Percentiles rank a stretch among this genome's conserved stretches.
Conservation (phyloP, 371 early-diverging fungal species). For the Circinella umbellata region DNA sequence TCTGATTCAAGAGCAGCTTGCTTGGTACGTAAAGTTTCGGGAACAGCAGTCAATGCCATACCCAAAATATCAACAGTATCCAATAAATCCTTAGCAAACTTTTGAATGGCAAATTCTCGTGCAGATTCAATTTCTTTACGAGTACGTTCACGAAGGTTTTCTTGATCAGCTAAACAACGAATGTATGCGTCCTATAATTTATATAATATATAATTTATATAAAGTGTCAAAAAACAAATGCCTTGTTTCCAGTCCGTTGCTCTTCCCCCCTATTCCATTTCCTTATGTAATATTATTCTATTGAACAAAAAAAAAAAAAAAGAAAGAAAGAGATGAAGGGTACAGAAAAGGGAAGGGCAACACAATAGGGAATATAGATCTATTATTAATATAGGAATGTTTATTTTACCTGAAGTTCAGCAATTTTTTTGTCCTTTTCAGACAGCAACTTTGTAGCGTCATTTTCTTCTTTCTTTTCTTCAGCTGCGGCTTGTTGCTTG, state of each 20-base stretch:
- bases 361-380: too few relatives aligned
- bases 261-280: neutral
- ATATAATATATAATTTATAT: neutral
- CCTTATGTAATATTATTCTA: neutral
- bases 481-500: slow-evolving; percentile 16
- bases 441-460: slow-evolving; percentile 52
- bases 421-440: slow-evolving; percentile 81
- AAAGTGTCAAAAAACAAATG: neutral
- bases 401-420: slow-evolving; percentile 76
- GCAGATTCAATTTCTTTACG: slow-evolving; percentile 85
- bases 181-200: slow-evolving; percentile 70
- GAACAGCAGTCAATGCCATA: slow-evolving; percentile 86
- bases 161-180: slow-evolving; percentile 93
- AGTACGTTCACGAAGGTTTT: slow-evolving; percentile 92
- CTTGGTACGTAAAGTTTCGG: slow-evolving; percentile 48
- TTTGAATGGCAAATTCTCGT: slow-evolving; percentile 88
- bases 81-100: slow-evolving; percentile 97
- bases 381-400: neutral
- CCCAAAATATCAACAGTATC: slow-evolving; percentile 90
- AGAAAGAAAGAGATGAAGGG: too few relatives aligned
- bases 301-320: neutral
- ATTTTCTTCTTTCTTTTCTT: slow-evolving; percentile 28
- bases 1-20: slow-evolving; percentile 28
- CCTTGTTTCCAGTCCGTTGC: neutral
- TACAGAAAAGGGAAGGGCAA: too few relatives aligned